These are phyloP conservation scores for Didymella pinodella DNA, from an alignment of 2,329 filamentous ascomycete species.

Conservation along the genomic window DNA sequence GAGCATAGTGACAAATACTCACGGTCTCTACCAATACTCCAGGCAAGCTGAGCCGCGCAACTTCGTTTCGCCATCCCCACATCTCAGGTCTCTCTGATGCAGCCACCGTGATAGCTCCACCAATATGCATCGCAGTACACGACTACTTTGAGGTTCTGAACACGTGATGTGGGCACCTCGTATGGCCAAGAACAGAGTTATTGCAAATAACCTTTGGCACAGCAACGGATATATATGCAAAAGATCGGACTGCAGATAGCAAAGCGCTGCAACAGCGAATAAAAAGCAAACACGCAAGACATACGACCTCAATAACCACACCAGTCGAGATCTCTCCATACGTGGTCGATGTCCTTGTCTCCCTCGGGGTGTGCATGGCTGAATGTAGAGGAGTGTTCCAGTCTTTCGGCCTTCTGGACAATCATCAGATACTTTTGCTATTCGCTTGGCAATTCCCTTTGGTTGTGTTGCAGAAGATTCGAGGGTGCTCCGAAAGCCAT, in stretches of 20 bases:
- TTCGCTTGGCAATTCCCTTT: neutral
- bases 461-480: neutral
- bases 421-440: neutral
- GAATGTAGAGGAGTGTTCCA: neutral
- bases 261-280: neutral
- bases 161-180: neutral
- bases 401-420: neutral
- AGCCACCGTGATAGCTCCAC: neutral
- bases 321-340: neutral
- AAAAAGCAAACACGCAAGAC: neutral
- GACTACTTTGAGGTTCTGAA: neutral
- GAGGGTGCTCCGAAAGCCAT: neutral
- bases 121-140: neutral
- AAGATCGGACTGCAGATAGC: neutral
- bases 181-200: neutral
- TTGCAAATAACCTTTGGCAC: conserved; percentile 2
- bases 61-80: neutral
- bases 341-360: neutral
- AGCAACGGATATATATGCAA: neutral
- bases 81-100: neutral
- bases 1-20: conserved; percentile 15
- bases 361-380: neutral
- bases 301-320: neutral
- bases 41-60: conserved; percentile 5
- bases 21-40: neutral